These are phyloP conservation scores for Zalaria obscura DNA, from an alignment of 2,329 filamentous ascomycete genomes.

Conservation along the genomic window DNA sequence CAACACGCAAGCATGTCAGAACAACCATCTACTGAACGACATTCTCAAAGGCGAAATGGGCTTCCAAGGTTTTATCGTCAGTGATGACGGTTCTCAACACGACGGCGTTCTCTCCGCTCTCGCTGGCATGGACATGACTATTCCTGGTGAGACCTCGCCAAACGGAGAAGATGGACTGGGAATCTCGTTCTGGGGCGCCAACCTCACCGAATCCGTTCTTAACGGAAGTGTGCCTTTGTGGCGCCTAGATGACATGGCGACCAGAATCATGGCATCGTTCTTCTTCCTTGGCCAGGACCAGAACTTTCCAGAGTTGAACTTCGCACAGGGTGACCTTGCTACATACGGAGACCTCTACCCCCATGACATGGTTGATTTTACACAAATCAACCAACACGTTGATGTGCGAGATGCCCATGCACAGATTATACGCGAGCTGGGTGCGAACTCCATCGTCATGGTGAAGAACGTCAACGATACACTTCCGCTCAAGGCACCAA, in stretches of 20 bases:
- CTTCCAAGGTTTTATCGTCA: constrained; percentile 31
- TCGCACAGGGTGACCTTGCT: constrained; percentile 3
- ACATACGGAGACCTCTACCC: constrained; percentile 56
- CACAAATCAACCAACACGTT: constrained; percentile 60
- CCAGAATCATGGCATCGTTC: neutral
- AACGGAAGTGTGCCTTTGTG: constrained; percentile 42
- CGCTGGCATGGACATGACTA: constrained; percentile 44
- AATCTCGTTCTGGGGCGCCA: constrained; percentile 8
- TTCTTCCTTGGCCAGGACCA: neutral
- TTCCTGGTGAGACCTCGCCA: constrained; percentile 8
- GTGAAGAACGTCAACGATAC: constrained; percentile 28
- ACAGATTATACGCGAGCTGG: constrained; percentile 51
- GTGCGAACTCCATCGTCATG: constrained; percentile 32
- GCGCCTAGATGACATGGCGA: neutral
- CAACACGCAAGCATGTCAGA: constrained; percentile 51
- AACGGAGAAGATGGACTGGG: neutral
- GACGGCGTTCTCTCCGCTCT: constrained; percentile 42
- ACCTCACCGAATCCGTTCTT: constrained; percentile 37
- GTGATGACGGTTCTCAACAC: constrained; percentile 43
- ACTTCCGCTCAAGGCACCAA: constrained; percentile 27
- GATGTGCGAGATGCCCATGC: constrained; percentile 66
- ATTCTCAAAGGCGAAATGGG: constrained; percentile 56
- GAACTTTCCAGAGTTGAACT: neutral
- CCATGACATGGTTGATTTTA: constrained; percentile 40
- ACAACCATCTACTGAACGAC: constrained; percentile 50